These are phyloP conservation scores for Pythium insidiosum DNA, from an alignment of 352 stramenopile genomes.

Conservation along the genomic window DNA sequence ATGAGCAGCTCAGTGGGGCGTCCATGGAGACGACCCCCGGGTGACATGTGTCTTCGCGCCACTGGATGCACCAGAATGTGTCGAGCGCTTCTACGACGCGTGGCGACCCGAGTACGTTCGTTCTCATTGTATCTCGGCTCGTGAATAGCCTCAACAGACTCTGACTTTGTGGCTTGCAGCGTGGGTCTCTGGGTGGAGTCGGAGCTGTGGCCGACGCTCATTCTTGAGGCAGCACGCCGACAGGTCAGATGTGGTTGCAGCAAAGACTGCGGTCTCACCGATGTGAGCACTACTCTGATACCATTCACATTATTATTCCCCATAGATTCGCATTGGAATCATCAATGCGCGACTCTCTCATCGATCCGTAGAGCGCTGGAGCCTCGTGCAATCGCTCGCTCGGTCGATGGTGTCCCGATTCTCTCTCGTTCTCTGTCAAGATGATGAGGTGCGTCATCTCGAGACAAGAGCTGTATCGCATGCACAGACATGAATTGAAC, in stretches of 20 bases:
- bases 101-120: slow-evolving; percentile 44
- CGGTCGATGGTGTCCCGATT: slow-evolving; percentile 17
- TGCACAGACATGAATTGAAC: no score
- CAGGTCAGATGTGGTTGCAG: slow-evolving; percentile 9
- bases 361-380: slow-evolving; percentile 42
- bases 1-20: no score
- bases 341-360: slow-evolving; percentile 59
- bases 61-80: slow-evolving; percentile 39
- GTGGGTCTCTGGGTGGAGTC: slow-evolving; percentile 74
- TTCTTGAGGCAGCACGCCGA: slow-evolving; percentile 35
- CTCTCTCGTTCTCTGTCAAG: slow-evolving; percentile 58
- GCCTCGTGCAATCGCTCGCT: slow-evolving; percentile 16
- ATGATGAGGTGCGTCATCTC: slow-evolving; percentile 22
- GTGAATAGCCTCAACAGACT: no score
- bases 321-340: slow-evolving; percentile 43
- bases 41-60: slow-evolving; percentile 68
- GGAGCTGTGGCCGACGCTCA: slow-evolving; percentile 73
- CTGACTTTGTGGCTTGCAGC: no score
- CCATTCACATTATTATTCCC: no score
- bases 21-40: slow-evolving; percentile 17
- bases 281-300: no score
- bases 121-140: no score
- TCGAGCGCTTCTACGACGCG: slow-evolving; percentile 48
- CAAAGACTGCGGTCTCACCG: background rate
- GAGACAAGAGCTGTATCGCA: no score